Evolutionary conservation across 2,329 filamentous ascomycete genomes (phyloP), one percentile per base, ranked within the genome.

Genomic region (Beauveria pseudobassiana): DNA sequence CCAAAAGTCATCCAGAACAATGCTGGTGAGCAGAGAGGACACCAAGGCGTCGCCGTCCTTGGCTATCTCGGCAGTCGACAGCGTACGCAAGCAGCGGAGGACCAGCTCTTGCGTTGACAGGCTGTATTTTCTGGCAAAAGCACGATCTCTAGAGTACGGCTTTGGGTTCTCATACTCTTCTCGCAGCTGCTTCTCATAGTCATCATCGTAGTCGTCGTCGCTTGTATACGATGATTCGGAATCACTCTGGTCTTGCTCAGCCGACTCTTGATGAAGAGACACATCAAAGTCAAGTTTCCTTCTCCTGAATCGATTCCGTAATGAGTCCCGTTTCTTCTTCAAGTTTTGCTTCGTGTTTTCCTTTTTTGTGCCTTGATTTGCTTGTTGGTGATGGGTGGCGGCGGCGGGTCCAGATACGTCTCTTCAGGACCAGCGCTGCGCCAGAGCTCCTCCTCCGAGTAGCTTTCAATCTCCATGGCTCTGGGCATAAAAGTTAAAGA

Each of bases 401-500:
- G 64, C 0, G 68, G 69, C 1, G 68, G 69, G 28, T 71, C 68
- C 3, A 71, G 64, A 26, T 67, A 71, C 0, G 66, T 67, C 62
- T 71, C 70, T 10, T 66, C 66, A 1, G 68, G 58, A 5, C 65
- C 67, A 3, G 69, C 65, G 3, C 60, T 66, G 49, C 67, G 65
- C 69, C 68, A 70, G 10, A 68, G 63, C 20, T 69, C 69, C 2
- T 71, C 69, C 0, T 69, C 66, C 1, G 69, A 64, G n/a, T 67
- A 71, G 1, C 68, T 68, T 53, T 70, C 69, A 12, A 70, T 62
- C 42, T 71, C 69, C 65, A 69, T 64, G 0, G 68, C 67, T 24
- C 69, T 62, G 5, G 70, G 69, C 68, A 71, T 70, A 24, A 70
- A 71, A 3, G 68, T 71, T 2, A 71, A 61, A 4, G 69, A 68